phyloP scores from a whole-genome alignment of 2,329 filamentous ascomycete species.

The Scorias spongiosa region DNA sequence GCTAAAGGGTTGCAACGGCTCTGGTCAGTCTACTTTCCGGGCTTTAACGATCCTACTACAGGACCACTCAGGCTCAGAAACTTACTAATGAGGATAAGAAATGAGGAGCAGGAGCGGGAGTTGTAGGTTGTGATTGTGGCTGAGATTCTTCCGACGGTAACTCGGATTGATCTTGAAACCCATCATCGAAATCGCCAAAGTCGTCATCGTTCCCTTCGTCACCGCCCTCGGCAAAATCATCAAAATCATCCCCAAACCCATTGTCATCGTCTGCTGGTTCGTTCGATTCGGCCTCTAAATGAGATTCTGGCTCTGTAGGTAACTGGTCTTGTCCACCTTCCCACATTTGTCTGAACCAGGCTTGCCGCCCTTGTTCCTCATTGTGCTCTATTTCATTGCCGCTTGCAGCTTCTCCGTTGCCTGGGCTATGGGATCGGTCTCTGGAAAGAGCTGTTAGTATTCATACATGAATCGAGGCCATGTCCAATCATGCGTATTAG shows the following conservation, averaged over 20 bases:
- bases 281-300: slow-evolving; percentile 24
- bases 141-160: slow-evolving; percentile 2
- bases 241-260: slow-evolving; percentile 56
- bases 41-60: background rate
- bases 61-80: slow-evolving; percentile 12
- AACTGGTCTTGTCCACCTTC: slow-evolving; percentile 1
- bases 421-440: slow-evolving; percentile 1
- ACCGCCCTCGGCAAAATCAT: slow-evolving; percentile 42
- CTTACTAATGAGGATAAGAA: slow-evolving; percentile 34
- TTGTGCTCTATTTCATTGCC: slow-evolving; percentile 21
- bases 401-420: slow-evolving; percentile 4
- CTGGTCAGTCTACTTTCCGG: background rate
- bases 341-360: slow-evolving; percentile 20
- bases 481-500: background rate
- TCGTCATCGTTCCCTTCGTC: slow-evolving; percentile 34
- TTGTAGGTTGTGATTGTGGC: slow-evolving; percentile 19
- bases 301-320: slow-evolving; percentile 7
- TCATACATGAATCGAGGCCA: background rate
- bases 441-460: background rate
- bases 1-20: slow-evolving; percentile 18
- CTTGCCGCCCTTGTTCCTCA: slow-evolving; percentile 13
- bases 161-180: slow-evolving; percentile 19
- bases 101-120: slow-evolving; percentile 24
- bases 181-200: slow-evolving; percentile 30
- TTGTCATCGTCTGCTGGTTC: slow-evolving; percentile 51